Percentiles rank a stretch among this genome's conserved stretches.
Evolutionary conservation across 345 rosid species (phyloP).

Genomic region (Cardamine chenopodiifolia): DNA sequence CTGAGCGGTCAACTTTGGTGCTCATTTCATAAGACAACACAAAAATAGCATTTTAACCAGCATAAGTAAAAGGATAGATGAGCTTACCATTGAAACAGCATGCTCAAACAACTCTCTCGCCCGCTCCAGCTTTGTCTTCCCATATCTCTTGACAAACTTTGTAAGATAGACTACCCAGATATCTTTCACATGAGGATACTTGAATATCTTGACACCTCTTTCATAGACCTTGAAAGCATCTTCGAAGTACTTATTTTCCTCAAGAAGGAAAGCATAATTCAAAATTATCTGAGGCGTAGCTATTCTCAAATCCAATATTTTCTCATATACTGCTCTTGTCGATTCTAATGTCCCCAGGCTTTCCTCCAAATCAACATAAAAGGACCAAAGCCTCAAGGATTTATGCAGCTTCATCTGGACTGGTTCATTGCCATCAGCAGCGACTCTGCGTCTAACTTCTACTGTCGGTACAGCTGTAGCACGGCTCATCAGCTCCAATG

Average conservation of each 20-base stretch:
- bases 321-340: constrained; percentile 89
- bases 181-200: constrained; percentile 97
- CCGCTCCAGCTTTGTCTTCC: constrained; percentile 86
- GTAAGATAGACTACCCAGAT: constrained; percentile 92
- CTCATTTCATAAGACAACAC: constrained; percentile 2
- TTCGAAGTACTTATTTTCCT: constrained; percentile 92
- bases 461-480: constrained; percentile 97
- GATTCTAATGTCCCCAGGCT: constrained; percentile 89
- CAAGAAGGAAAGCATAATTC: constrained; percentile 81
- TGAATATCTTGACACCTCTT: constrained; percentile 95
- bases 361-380: constrained; percentile 95
- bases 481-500: constrained; percentile 85
- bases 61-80: constrained; percentile 17
- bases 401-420: constrained; percentile 94
- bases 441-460: constrained; percentile 93
- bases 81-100: constrained; percentile 77
- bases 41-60: neutral
- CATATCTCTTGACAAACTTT: constrained; percentile 88
- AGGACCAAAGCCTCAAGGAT: constrained; percentile 90
- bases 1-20: neutral
- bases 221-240: constrained; percentile 99
- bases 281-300: constrained; percentile 96
- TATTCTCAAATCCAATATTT: constrained; percentile 87
- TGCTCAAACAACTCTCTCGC: constrained; percentile 94
- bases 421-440: constrained; percentile 90